Base-by-base conservation (phyloP, 495 filamentous ascomycete genomes). In the Penicillium robsamsonii region DNA sequence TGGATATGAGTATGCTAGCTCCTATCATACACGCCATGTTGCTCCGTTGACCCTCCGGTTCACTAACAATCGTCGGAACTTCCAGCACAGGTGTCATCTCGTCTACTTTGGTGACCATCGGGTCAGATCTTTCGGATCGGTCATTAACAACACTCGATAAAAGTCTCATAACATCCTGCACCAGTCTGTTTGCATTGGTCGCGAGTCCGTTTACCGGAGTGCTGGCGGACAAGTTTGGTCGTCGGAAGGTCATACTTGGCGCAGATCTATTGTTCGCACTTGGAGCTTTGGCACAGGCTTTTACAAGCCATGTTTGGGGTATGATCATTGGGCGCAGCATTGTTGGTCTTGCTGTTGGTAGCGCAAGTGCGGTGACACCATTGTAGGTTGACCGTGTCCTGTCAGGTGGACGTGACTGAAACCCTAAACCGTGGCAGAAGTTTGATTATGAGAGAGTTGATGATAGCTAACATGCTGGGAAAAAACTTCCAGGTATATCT, bases 81-180 rank as follows among this genome's bases (percentile, higher is more conserved):
- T 55, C 44, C 59, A 94, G 90, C 64, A 97, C 92, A 18, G 92
- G 92, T 41, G 92, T 96, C 13, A 94, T 97, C 41, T 94, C 90
- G 22, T 87, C 90, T 1, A 94, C 90, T 0, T 79, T 96, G 30
- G 87, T 96, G 37, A 90, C 89, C 3, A 84, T 96, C 60, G 81
- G 80, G 43, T 79, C 81, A 2, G 87, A 90, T 53, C 83, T 96
- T n/a, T 92, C 89, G 6, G 64, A 72, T 46, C 79, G 80, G 7
- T 69, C 78, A 13, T 78, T 94, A 31, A 86, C 81, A 6, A 89
- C 85, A 3, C 76, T 92, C 33, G 89, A 95, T 68, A 95, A 93
- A 59, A 89, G 87, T 27, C 71, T 95, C 25, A 88, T 96, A 56
- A 95, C 92, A 0, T 90, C 90, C 3, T 86, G 80, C 30, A 96